These are phyloP conservation scores for Lentinula boryana DNA, from an alignment of 768 basidiomycete species.

Conservation along the genomic window DNA sequence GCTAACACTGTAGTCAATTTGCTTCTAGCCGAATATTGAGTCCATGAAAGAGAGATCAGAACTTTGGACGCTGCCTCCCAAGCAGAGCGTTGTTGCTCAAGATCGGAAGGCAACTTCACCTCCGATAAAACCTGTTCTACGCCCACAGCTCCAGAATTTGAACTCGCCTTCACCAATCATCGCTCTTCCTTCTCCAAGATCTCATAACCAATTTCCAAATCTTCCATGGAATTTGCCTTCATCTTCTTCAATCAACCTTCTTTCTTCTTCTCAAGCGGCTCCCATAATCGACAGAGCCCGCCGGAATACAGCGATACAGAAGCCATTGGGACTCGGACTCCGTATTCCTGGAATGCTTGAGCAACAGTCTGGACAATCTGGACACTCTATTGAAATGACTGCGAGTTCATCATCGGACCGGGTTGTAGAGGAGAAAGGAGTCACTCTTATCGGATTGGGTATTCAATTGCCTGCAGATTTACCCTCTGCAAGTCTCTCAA, in stretches of 20 bases:
- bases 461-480: neutral
- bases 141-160: neutral
- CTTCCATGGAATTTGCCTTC: neutral
- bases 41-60: neutral
- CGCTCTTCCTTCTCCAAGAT: neutral
- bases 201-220: neutral
- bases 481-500: neutral
- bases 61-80: neutral
- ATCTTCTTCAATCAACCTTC: neutral
- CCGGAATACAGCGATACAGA: neutral
- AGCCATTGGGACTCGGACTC: neutral
- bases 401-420: neutral
- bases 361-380: neutral
- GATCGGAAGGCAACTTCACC: too few relatives aligned
- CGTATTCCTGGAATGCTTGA: neutral
- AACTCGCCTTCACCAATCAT: neutral
- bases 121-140: neutral
- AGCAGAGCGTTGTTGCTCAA: too few relatives aligned
- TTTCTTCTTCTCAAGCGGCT: neutral
- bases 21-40: neutral
- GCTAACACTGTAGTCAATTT: neutral
- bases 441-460: neutral
- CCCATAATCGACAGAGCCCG: neutral
- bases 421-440: neutral
- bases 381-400: neutral